Percentiles rank a stretch among this genome's conserved stretches.
Conservation (phyloP, 2,329 filamentous ascomycete genomes). For the Elsinoe necatrix region DNA sequence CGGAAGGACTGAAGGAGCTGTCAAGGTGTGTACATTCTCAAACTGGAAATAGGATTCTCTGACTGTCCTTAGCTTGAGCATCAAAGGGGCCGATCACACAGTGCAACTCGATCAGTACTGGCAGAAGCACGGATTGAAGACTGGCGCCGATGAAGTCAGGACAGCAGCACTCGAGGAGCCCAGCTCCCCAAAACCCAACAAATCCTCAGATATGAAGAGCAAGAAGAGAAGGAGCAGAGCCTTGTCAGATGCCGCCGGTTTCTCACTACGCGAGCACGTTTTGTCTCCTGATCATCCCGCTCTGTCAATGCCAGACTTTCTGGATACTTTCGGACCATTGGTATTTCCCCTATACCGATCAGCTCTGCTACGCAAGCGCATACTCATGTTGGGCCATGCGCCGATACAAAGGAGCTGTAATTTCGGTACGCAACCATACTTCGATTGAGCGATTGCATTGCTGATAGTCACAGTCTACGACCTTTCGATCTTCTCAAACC, state of each 20-base stretch:
- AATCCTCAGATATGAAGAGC: conserved; percentile 37
- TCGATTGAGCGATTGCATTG: neutral
- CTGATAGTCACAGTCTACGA: conserved; percentile 62
- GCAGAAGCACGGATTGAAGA: conserved; percentile 47
- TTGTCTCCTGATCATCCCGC: conserved; percentile 78
- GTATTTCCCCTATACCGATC: conserved; percentile 87
- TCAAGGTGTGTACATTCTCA: conserved; percentile 48
- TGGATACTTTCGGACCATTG: conserved; percentile 80
- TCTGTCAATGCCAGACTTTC: conserved; percentile 65
- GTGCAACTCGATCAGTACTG: conserved; percentile 70
- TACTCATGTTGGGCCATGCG: conserved; percentile 76
- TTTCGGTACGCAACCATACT: conserved; percentile 56
- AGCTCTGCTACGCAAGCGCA: conserved; percentile 75
- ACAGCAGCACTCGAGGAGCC: conserved; percentile 21
- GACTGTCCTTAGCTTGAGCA: conserved; percentile 41
- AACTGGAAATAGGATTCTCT: neutral
- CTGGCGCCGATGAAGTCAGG: conserved; percentile 17
- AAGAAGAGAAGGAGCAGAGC: conserved; percentile 52
- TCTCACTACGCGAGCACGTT: conserved; percentile 53
- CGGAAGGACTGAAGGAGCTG: conserved; percentile 63
- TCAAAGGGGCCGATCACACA: conserved; percentile 55
- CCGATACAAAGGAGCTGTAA: conserved; percentile 81
- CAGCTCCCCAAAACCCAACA: neutral
- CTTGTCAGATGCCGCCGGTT: conserved; percentile 46
- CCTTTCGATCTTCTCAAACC: conserved; percentile 83